A percentile compares a stretch with the other conserved stretches of the same genome.
phyloP scores from a whole-genome alignment of 352 stramenopile genomes.

The Phytophthora cryptogea region DNA sequence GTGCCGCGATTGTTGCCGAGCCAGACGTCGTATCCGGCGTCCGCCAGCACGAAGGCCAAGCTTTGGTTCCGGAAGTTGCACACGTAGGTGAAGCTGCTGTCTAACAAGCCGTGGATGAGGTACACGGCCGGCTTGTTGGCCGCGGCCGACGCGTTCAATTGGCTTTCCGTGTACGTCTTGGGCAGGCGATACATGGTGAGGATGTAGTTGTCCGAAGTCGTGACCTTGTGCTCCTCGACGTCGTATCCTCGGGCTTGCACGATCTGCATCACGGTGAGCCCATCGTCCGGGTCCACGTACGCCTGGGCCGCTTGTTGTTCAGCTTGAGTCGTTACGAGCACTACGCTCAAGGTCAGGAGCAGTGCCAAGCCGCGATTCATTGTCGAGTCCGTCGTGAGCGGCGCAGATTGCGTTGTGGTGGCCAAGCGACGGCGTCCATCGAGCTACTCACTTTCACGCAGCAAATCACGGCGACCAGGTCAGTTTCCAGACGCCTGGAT shows the following conservation, averaged over 20 bases:
- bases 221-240: slow-evolving; percentile 63
- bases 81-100: slow-evolving; percentile 67
- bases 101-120: slow-evolving; percentile 64
- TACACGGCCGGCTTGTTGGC: slow-evolving; percentile 59
- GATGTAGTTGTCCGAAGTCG: slow-evolving; percentile 60
- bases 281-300: slow-evolving; percentile 50
- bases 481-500: slow-evolving; percentile 26
- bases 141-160: slow-evolving; percentile 29
- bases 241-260: slow-evolving; percentile 52
- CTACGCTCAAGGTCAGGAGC: slow-evolving; percentile 11
- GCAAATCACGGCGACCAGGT: slow-evolving; percentile 33
- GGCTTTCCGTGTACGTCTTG: slow-evolving; percentile 55
- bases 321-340: slow-evolving; percentile 8
- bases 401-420: slow-evolving; percentile 26
- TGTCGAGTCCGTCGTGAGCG: slow-evolving; percentile 18
- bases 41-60: slow-evolving; percentile 58
- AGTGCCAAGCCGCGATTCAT: slow-evolving; percentile 15
- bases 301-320: slow-evolving; percentile 23
- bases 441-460: slow-evolving; percentile 15
- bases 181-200: slow-evolving; percentile 70
- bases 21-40: slow-evolving; percentile 71
- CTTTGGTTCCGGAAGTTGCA: slow-evolving; percentile 67
- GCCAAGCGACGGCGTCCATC: background rate
- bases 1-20: slow-evolving; percentile 73
- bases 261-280: slow-evolving; percentile 53